Evolutionary conservation across 352 stramenopile genomes (phyloP).

Genomic region (Phytopythium delawarense): DNA sequence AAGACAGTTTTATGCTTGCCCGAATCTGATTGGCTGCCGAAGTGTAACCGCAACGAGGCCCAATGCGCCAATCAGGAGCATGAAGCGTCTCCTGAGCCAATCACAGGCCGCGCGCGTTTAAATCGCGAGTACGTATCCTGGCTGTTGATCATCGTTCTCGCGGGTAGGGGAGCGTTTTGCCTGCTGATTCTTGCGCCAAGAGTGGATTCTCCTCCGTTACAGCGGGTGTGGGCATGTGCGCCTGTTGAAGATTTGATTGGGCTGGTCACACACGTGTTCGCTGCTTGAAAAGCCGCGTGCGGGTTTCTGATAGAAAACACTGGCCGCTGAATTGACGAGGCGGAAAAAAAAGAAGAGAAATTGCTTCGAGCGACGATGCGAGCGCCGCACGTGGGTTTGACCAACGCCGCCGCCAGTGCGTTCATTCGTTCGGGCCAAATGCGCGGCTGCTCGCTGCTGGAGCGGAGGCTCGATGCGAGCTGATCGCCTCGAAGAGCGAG

Average conservation of each 20-base stretch:
- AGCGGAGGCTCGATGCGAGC: too few relatives aligned
- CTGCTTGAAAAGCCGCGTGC: background rate
- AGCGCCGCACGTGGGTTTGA: too few relatives aligned
- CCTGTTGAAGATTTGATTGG: constrained; percentile 4
- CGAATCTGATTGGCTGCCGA: background rate
- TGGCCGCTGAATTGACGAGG: too few relatives aligned
- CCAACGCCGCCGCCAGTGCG: too few relatives aligned
- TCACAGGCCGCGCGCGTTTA: background rate
- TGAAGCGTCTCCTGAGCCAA: background rate
- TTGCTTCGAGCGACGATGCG: too few relatives aligned
- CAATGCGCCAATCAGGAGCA: background rate
- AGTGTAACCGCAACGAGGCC: background rate
- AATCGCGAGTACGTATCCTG: background rate
- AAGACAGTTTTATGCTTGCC: background rate
- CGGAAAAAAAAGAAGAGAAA: too few relatives aligned
- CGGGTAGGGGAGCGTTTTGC: background rate
- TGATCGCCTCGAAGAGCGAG: too few relatives aligned
- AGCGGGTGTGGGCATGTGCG: background rate
- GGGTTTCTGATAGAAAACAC: too few relatives aligned
- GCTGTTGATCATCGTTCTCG: constrained; percentile 6
- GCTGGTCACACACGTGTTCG: background rate
- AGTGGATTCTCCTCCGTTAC: background rate
- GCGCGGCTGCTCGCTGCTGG: too few relatives aligned
- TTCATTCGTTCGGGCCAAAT: too few relatives aligned
- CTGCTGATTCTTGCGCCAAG: background rate